Conservation (phyloP, 176 grass and related monocot species). For the Hordeum marinum region DNA sequence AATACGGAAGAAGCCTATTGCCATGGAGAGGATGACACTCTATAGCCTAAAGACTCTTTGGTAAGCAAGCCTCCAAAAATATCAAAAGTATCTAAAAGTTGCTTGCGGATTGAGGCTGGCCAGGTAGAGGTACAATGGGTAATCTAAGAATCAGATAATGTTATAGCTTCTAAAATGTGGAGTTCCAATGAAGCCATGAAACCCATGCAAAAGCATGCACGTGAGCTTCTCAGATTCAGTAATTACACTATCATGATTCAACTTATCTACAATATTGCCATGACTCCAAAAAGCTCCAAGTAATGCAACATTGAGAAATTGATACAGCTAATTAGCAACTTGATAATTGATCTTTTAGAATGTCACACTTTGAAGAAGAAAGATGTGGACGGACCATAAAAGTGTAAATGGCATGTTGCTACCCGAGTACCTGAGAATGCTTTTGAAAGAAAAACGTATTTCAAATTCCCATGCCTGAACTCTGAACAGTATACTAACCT, state of each 20-base stretch:
- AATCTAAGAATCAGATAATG: neutral
- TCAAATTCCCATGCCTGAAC: slow-evolving; percentile 4
- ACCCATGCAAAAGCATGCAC: neutral
- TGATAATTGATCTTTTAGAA: slow-evolving; percentile 9
- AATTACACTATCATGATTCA: neutral
- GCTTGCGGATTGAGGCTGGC: neutral
- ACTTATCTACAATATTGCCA: neutral
- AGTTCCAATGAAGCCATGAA: neutral
- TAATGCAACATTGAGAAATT: neutral
- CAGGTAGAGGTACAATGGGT: neutral
- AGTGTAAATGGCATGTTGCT: neutral
- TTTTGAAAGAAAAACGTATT: neutral
- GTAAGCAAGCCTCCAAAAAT: neutral
- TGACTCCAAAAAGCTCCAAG: neutral
- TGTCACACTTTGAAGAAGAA: neutral
- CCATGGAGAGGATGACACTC: neutral
- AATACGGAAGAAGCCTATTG: neutral
- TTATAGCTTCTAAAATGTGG: neutral
- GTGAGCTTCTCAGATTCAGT: neutral
- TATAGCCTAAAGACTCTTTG: neutral
- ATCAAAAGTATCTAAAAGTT: neutral
- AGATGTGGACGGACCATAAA: neutral
- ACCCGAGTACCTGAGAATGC: neutral
- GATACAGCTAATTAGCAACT: neutral
- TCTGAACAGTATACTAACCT: slow-evolving; percentile 51